Conservation (phyloP, 2,329 filamentous ascomycete genomes). For the Paracorniculantispora psalliotae region DNA sequence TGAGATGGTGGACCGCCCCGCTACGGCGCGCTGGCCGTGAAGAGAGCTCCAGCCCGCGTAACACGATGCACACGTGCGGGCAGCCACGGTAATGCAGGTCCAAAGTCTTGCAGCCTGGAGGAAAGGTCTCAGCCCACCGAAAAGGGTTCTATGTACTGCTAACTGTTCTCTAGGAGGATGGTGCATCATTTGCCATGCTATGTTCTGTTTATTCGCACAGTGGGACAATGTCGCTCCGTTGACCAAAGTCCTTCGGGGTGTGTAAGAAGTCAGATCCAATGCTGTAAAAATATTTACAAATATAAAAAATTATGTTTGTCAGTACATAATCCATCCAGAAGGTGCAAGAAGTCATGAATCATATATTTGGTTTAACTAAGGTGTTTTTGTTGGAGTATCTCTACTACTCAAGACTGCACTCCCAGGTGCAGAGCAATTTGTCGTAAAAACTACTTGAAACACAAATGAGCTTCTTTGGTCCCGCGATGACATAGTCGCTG, state of each 20-base stretch:
- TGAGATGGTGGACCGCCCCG: conserved; percentile 7
- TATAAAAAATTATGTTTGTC: too few relatives aligned
- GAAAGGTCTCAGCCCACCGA: neutral
- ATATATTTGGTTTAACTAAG: too few relatives aligned
- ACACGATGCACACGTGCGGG: neutral
- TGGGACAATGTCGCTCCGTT: too few relatives aligned
- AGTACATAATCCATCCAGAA: too few relatives aligned
- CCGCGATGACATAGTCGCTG: conserved; percentile 58
- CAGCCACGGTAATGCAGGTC: conserved; percentile 2
- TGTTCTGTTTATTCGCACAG: too few relatives aligned
- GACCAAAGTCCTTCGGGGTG: too few relatives aligned
- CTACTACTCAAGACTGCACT: conserved; percentile 19
- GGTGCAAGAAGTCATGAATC: too few relatives aligned
- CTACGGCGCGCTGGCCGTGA: neutral
- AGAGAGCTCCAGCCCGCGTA: neutral
- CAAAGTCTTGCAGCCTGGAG: neutral
- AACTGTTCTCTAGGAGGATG: neutral
- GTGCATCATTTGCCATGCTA: neutral
- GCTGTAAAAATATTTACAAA: too few relatives aligned
- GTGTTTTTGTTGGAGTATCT: too few relatives aligned
- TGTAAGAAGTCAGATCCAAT: too few relatives aligned
- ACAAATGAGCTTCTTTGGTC: conserved; percentile 35
- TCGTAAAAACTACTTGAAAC: conserved; percentile 78
- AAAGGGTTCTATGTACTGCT: neutral
- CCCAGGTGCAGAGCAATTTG: conserved; percentile 64